Evolutionary conservation across 306 rosid species (phyloP), one percentile per base, ranked within the genome.

Genomic region (Alnus glutinosa): DNA sequence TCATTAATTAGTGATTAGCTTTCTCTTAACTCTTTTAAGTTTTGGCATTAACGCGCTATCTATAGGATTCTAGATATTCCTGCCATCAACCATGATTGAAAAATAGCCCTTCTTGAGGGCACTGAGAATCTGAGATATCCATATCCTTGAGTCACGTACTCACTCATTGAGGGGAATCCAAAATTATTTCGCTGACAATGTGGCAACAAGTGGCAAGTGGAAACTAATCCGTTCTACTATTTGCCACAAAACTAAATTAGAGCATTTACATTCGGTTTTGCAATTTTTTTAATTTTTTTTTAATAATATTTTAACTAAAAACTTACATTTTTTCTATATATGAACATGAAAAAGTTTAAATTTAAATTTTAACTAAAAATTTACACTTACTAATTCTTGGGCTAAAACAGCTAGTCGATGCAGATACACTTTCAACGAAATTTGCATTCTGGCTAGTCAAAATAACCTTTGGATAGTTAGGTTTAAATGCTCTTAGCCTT

Each of bases 21-120:
- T 64, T 57, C 57, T 1, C 52, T 23, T 23, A 23, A 23, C 28
- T 23, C 28, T 23, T 23, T 23, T 50, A 72, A 64, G 47, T 15
- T 77, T 74, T 74, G 79, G 61, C 83, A 81, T 70, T 19, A 52
- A 74, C 62, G 78, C 62, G 78, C 68, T 68, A 5, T 48, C 59
- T 36, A 32, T 55, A 79, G 28, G 28, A 23, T 23, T 23, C 28
- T 23, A 23, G 28, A 23, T 23, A 23, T 23, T 80, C 42, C 76
- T 34, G 75, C 79, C 63, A 47, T 32, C 50, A 80, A 70, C 59
- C 49, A 70, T 16, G 44, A 78, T 48, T 42, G 18, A 34, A 71
- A 4, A 14, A 51, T 5, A 11, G 64, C 28, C 34, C 50, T 36
- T 63, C 19, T 61, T 64, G 48, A 74, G 28, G 18, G 37, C 75